Base-by-base conservation (phyloP, 2,329 filamentous ascomycete species). In the Botrytis fabae region DNA sequence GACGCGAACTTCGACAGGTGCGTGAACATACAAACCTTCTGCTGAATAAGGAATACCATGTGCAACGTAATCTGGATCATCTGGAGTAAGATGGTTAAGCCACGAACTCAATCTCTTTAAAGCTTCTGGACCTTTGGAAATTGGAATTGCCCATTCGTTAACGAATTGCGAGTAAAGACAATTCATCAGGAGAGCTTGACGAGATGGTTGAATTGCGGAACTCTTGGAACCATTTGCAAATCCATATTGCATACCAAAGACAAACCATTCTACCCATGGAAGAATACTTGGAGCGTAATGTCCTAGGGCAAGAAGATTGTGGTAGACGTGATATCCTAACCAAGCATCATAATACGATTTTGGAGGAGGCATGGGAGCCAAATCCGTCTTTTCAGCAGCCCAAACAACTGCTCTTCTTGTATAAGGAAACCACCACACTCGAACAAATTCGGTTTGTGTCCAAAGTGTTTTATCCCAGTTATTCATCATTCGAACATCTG, bases 101-200 rank as follows among this genome's bases (percentile, higher is more conserved):
- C 96, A 99, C 65, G 93, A 92, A 57, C 91, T 93, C 20, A 99
- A 87, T 16, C 96, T 90, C 46, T 85, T 87, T 61, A 99, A 89
- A 12, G 94, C 95, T 82, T 98, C 95, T 22, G 95, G 95, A 0
- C 96, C 96, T 77, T 92, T 92, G 75, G 90, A 85, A 1, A 99
- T 86, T 1, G 96, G 95, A 10, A 99, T 87, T 0, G 95, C 95
- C 96, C 96, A 99, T 82, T 99, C 96, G 82, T 99, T 98, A 76
- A 99, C 96, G 79, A 94, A 97, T 81, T 99, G 96, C n/a, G 93
- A 95, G 85, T 98, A 99, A 9, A 98, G 88, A 80, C 96, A 99
- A 84, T 99, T 96, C 93, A 99, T 95, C 70, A 98, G 86, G 63
- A 98, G 88, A 20, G 94, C 95, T 76, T 91, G 85, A 74, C 92